These are phyloP conservation scores for Fusarium nurragi DNA, from an alignment of 2,329 filamentous ascomycete species.

Conservation along the genomic window DNA sequence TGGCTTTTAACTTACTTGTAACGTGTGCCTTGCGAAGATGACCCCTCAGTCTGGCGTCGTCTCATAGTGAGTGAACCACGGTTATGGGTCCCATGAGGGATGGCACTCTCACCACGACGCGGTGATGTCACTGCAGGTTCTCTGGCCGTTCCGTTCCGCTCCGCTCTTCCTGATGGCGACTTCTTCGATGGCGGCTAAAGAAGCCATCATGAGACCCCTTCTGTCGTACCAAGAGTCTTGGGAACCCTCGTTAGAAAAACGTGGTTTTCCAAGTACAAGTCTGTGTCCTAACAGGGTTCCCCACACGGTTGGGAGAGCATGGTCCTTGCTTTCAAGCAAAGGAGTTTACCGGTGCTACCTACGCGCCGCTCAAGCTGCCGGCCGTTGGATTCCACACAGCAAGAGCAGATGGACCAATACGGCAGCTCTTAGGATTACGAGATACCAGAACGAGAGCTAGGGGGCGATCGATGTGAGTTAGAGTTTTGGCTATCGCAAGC, in stretches of 20 bases:
- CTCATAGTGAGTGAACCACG: background rate
- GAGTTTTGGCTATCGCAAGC: conserved; percentile 16
- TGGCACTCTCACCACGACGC: conserved; percentile 8
- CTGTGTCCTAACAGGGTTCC: background rate
- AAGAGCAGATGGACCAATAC: background rate
- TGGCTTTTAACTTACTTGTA: conserved; percentile 2
- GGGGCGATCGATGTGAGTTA: conserved; percentile 15
- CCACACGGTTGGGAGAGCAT: background rate
- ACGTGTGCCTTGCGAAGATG: conserved; percentile 13
- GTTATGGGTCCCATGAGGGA: conserved; percentile 1
- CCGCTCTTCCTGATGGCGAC: background rate
- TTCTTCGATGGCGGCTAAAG: background rate
- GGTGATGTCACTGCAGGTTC: background rate
- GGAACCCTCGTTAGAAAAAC: background rate
- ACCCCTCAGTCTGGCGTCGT: background rate
- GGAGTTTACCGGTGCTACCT: background rate
- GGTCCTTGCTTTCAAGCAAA: background rate
- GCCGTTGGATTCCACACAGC: conserved; percentile 5
- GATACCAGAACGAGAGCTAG: conserved; percentile 2
- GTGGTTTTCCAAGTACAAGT: background rate
- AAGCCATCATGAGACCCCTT: background rate
- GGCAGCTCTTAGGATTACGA: background rate
- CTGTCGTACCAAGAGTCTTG: background rate
- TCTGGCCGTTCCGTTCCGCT: conserved; percentile 7
- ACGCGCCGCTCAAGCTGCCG: background rate